These are phyloP conservation scores for Coemansia erecta DNA, from an alignment of 192 early-diverging fungal genomes.

Conservation along the genomic window DNA sequence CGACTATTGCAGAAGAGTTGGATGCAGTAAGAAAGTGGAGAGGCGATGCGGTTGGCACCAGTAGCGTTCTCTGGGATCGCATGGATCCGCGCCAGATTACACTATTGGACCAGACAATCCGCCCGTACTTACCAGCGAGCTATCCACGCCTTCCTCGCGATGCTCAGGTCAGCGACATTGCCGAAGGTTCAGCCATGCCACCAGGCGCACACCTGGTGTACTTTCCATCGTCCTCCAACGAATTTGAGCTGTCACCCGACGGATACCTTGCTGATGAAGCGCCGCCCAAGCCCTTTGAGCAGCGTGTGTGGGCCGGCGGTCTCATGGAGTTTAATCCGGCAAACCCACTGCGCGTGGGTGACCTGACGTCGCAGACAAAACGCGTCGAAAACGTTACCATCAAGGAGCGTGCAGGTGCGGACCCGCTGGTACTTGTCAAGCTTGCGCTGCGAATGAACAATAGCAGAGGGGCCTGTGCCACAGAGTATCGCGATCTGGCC, in stretches of 20 bases:
- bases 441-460: slow-evolving; percentile 65
- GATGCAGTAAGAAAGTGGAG: slow-evolving; percentile 21
- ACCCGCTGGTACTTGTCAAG: slow-evolving; percentile 68
- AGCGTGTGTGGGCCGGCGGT: slow-evolving; percentile 90
- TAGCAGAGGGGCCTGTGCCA: slow-evolving; percentile 57
- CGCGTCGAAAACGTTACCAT: slow-evolving; percentile 55
- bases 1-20: not conserved
- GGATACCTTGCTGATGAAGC: slow-evolving; percentile 78
- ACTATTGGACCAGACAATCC: slow-evolving; percentile 45
- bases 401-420: slow-evolving; percentile 53
- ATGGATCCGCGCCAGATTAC: slow-evolving; percentile 46
- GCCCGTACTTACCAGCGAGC: slow-evolving; percentile 31
- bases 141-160: slow-evolving; percentile 27
- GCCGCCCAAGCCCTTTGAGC: slow-evolving; percentile 72
- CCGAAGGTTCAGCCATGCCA: slow-evolving; percentile 55
- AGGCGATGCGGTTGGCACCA: slow-evolving; percentile 7
- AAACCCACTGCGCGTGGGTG: slow-evolving; percentile 66
- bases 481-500: slow-evolving; percentile 66
- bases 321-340: slow-evolving; percentile 56
- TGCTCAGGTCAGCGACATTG: slow-evolving; percentile 25
- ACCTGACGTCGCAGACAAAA: slow-evolving; percentile 61
- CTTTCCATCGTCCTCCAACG: slow-evolving; percentile 72
- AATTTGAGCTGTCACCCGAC: slow-evolving; percentile 67
- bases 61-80: slow-evolving; percentile 30
- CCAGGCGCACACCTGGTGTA: slow-evolving; percentile 75